These are phyloP conservation scores for Vitis hybrid DNA, from an alignment of 177 flowering plant species.

Conservation along the genomic window DNA sequence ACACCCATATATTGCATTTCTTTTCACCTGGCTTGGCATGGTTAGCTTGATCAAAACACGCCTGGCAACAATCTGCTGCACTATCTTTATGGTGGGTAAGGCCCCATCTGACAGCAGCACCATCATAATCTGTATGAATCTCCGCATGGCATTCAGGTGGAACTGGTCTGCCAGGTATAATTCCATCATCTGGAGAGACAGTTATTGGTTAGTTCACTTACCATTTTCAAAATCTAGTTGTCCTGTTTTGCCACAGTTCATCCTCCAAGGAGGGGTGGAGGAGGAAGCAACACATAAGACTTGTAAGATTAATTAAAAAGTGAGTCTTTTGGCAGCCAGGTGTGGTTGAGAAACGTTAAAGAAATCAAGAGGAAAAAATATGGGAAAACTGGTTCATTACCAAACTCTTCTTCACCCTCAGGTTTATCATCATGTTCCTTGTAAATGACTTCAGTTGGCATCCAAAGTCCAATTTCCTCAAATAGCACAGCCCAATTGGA, in stretches of 20 bases:
- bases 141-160: conserved; percentile 88
- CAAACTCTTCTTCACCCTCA: conserved; percentile 63
- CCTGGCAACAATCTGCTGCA: conserved; percentile 98
- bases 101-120: conserved; percentile 95
- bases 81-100: conserved; percentile 91
- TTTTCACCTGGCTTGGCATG: conserved; percentile 67
- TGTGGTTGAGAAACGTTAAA: neutral
- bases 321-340: no score
- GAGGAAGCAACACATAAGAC: no score
- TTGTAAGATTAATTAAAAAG: no score
- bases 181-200: conserved; percentile 47
- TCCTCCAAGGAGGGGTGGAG: no score
- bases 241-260: neutral
- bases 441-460: conserved; percentile 61
- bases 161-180: conserved; percentile 73
- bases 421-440: conserved; percentile 73
- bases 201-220: neutral
- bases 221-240: neutral
- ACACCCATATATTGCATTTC: conserved; percentile 97
- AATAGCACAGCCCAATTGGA: conserved; percentile 57
- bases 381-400: conserved; percentile 32
- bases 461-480: conserved; percentile 87
- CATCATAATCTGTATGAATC: conserved; percentile 88
- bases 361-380: conserved; percentile 1
- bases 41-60: conserved; percentile 94